phyloP scores from a whole-genome alignment of 2,329 filamentous ascomycete genomes.

The Rhynchosporium graminicola region DNA sequence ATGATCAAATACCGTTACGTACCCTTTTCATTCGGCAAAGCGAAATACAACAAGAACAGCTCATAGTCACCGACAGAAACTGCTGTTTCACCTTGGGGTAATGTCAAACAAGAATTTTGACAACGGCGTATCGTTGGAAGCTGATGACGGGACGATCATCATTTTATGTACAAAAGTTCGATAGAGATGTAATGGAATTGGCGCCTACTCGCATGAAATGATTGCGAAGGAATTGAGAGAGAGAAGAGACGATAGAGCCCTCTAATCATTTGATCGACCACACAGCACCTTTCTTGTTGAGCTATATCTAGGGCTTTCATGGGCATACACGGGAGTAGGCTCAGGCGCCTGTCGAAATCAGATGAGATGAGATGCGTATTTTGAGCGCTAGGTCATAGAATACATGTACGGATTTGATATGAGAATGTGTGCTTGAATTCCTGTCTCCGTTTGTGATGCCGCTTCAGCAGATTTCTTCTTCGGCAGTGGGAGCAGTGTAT shows the following conservation, averaged over 20 bases:
- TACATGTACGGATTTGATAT: slow-evolving; percentile 1
- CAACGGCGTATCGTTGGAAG: background rate
- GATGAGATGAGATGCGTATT: slow-evolving; percentile 20
- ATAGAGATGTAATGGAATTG: slow-evolving; percentile 5
- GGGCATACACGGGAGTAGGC: slow-evolving; percentile 21
- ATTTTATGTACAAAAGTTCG: slow-evolving; percentile 28
- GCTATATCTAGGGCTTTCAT: slow-evolving; percentile 22
- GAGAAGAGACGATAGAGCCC: slow-evolving; percentile 25
- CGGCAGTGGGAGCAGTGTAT: too few species aligned
- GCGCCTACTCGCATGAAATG: background rate
- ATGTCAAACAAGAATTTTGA: background rate
- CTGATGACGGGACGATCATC: slow-evolving; percentile 14
- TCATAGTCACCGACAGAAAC: slow-evolving; percentile 20
- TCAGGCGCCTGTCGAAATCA: background rate
- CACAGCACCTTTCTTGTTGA: slow-evolving; percentile 13
- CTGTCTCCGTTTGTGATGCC: background rate
- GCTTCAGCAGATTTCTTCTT: too few species aligned
- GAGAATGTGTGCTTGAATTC: background rate
- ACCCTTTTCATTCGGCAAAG: slow-evolving; percentile 89
- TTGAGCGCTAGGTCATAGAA: slow-evolving; percentile 10
- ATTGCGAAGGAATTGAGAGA: slow-evolving; percentile 7
- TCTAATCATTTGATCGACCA: slow-evolving; percentile 29
- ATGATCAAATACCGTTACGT: slow-evolving; percentile 99
- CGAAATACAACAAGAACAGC: slow-evolving; percentile 71
- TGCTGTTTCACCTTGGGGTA: background rate